phyloP scores from a whole-genome alignment of 2,329 filamentous ascomycete species.

The Penicillium palitans region DNA sequence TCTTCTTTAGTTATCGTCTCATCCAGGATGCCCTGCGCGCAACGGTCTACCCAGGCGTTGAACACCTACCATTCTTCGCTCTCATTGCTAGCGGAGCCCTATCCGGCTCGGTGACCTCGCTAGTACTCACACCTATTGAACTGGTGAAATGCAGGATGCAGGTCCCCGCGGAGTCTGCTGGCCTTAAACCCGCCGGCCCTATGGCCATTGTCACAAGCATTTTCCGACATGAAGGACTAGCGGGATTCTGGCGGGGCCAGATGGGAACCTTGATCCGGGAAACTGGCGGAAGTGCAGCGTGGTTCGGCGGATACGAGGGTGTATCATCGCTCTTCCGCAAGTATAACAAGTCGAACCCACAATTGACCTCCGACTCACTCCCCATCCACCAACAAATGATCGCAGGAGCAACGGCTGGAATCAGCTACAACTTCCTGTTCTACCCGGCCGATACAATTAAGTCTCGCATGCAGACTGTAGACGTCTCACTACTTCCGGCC shows the following conservation, averaged over 20 bases:
- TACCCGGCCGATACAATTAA: constrained; percentile 98
- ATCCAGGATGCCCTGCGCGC: constrained; percentile 64
- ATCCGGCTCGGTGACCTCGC: constrained; percentile 83
- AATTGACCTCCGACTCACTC: constrained; percentile 53
- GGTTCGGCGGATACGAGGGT: constrained; percentile 91
- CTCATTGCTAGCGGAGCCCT: constrained; percentile 80
- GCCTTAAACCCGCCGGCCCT: constrained; percentile 58
- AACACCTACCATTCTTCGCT: constrained; percentile 69
- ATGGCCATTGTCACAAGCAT: constrained; percentile 73
- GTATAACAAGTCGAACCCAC: constrained; percentile 28
- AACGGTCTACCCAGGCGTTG: constrained; percentile 55
- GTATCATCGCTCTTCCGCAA: constrained; percentile 69
- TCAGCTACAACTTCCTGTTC: constrained; percentile 95
- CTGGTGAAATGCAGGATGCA: constrained; percentile 99
- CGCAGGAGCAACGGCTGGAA: constrained; percentile 82
- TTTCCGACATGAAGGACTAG: constrained; percentile 76
- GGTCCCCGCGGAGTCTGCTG: constrained; percentile 57
- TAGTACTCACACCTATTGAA: constrained; percentile 92
- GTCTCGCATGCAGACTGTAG: constrained; percentile 90
- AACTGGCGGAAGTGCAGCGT: constrained; percentile 87
- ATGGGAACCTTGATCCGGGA: constrained; percentile 91
- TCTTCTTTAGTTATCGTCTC: constrained; percentile 88
- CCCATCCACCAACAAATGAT: constrained; percentile 84
- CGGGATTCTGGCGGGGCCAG: constrained; percentile 94
- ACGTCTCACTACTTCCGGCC: constrained; percentile 50